Percentiles rank a stretch among this genome's conserved stretches.
Conservation (phyloP, 148 eudicot genomes). For the Polygonum aviculare region DNA sequence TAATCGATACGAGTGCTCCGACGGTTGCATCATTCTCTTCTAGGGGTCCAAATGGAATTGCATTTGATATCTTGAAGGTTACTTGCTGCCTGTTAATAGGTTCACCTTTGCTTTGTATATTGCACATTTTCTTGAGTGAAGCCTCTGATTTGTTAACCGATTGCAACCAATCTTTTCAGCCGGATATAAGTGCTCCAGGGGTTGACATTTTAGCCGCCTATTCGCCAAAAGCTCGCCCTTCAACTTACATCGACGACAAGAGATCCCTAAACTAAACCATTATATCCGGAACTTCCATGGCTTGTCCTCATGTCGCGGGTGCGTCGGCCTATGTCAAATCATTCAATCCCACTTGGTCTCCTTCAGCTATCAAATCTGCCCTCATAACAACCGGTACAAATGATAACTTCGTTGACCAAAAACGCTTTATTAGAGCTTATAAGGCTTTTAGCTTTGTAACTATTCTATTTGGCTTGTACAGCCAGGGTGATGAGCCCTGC, state of each 20-base stretch:
- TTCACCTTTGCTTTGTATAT: not conserved
- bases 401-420: not conserved
- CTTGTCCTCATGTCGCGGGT: constrained; percentile 68
- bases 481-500: constrained; percentile 27
- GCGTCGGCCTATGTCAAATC: constrained; percentile 50
- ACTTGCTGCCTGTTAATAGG: not conserved
- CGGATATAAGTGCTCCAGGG: constrained; percentile 72
- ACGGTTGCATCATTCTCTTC: constrained; percentile 27
- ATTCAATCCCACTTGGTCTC: constrained; percentile 58
- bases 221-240: constrained; percentile 20
- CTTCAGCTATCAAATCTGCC: constrained; percentile 62
- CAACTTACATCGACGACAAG: not conserved
- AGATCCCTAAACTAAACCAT: constrained; percentile 28
- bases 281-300: constrained; percentile 56
- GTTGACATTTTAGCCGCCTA: constrained; percentile 53
- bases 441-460: too few relatives aligned
- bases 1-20: constrained; percentile 24
- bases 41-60: constrained; percentile 25
- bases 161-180: constrained; percentile 23
- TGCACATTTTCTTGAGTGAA: too few relatives aligned
- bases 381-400: constrained; percentile 59
- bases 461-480: not conserved
- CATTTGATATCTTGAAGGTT: constrained; percentile 27
- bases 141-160: not conserved
- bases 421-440: too few relatives aligned